These are phyloP conservation scores for Gossypium herbaceum DNA, from an alignment of 345 rosid genomes.

Conservation along the genomic window DNA sequence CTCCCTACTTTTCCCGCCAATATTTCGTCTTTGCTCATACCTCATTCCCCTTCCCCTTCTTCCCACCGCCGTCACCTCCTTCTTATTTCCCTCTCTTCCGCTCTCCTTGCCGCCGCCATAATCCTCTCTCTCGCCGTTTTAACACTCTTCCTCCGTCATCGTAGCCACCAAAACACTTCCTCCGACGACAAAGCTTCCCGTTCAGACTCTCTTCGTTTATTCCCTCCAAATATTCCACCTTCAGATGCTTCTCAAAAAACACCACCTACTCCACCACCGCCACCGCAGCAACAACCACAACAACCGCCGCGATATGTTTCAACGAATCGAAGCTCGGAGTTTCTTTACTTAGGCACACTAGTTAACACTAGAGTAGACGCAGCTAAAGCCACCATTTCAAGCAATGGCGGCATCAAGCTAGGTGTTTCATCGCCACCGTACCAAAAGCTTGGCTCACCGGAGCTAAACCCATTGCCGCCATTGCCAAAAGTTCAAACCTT, in stretches of 20 bases:
- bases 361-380: conserved; percentile 42
- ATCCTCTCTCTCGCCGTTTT: conserved; percentile 38
- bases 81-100: conserved; percentile 46
- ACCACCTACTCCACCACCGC: neutral
- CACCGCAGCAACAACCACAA: conserved; percentile 23
- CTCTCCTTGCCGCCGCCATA: conserved; percentile 51
- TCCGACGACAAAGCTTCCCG: conserved; percentile 36
- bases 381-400: conserved; percentile 30
- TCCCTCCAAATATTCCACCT: conserved; percentile 58
- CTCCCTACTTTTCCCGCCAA: conserved; percentile 85
- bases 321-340: conserved; percentile 59
- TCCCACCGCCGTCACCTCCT: conserved; percentile 31
- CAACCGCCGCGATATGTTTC: conserved; percentile 37
- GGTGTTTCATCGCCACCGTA: conserved; percentile 44
- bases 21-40: conserved; percentile 71
- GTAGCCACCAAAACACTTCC: conserved; percentile 23
- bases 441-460: conserved; percentile 77
- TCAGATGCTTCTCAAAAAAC: conserved; percentile 40
- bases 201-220: conserved; percentile 60
- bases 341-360: conserved; percentile 80
- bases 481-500: conserved; percentile 51
- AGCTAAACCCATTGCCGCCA: conserved; percentile 89
- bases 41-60: conserved; percentile 37
- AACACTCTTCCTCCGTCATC: conserved; percentile 43
- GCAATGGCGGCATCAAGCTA: conserved; percentile 33